Conservation (phyloP, 2,329 filamentous ascomycete genomes). For the Microcera coccophila region DNA sequence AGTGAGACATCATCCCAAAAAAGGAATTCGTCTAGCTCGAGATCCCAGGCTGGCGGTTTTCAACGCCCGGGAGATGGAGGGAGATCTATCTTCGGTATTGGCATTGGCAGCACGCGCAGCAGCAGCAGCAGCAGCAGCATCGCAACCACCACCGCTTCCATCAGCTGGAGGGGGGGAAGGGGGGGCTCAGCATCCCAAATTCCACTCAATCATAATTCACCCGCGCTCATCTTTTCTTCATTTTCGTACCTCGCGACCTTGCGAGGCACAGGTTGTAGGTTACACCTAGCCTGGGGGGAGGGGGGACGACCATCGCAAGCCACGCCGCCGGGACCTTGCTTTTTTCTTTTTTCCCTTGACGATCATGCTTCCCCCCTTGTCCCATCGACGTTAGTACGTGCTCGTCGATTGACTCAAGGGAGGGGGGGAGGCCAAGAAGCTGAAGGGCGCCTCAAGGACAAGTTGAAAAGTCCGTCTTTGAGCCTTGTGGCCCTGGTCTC, state of each 20-base stretch:
- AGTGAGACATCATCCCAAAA: constrained; percentile 18
- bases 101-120: no score
- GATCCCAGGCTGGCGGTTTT: background rate
- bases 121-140: no score
- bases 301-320: no score
- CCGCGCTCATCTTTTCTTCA: no score
- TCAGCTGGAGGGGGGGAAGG: background rate
- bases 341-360: no score
- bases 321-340: no score
- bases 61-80: background rate
- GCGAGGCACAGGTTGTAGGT: no score
- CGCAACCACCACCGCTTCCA: background rate
- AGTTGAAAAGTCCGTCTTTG: background rate
- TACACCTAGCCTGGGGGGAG: no score
- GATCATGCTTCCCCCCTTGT: background rate
- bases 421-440: no score
- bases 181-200: background rate
- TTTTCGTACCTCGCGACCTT: no score
- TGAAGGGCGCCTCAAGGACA: background rate
- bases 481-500: background rate
- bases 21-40: constrained; percentile 25
- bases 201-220: no score
- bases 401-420: no score
- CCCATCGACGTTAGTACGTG: background rate
- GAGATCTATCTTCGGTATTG: background rate